phyloP scores from a whole-genome alignment of 208 protist genomes.

The Trypanosoma boissoni region DNA sequence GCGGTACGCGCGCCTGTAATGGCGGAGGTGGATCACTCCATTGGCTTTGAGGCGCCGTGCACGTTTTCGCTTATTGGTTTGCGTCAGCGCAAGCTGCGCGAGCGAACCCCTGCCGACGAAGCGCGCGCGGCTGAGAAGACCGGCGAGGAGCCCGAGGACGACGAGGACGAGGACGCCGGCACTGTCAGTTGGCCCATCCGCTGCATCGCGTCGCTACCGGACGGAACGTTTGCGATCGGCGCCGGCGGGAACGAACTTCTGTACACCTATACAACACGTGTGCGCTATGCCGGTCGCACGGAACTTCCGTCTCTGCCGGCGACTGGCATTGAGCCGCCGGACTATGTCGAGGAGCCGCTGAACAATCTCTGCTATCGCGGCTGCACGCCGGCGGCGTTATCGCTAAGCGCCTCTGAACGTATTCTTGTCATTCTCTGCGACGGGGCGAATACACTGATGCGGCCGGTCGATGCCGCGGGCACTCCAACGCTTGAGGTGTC shows the following conservation, averaged over 20 bases:
- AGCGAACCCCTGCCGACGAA: slow-evolving; percentile 47
- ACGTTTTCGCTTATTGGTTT: slow-evolving; percentile 67
- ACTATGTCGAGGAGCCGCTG: slow-evolving; percentile 89
- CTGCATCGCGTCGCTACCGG: slow-evolving; percentile 43
- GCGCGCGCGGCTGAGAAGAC: slow-evolving; percentile 33
- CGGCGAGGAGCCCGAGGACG: slow-evolving; percentile 48
- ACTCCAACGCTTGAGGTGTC: slow-evolving; percentile 10
- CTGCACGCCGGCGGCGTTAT: slow-evolving; percentile 35
- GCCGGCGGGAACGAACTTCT: slow-evolving; percentile 66
- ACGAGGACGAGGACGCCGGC: slow-evolving; percentile 66
- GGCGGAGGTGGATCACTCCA: slow-evolving; percentile 49
- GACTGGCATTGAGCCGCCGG: slow-evolving; percentile 76
- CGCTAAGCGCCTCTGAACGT: slow-evolving; percentile 21
- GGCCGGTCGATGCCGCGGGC: slow-evolving; percentile 20
- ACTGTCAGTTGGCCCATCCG: slow-evolving; percentile 68
- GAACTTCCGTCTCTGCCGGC: slow-evolving; percentile 76
- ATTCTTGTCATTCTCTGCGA: slow-evolving; percentile 49
- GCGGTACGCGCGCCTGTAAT: slow-evolving; percentile 45
- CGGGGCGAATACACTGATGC: slow-evolving; percentile 28
- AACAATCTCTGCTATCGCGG: slow-evolving; percentile 82
- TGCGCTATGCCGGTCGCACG: slow-evolving; percentile 61
- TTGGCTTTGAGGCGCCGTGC: slow-evolving; percentile 67
- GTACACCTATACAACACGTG: slow-evolving; percentile 55
- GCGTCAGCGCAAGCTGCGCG: slow-evolving; percentile 63
- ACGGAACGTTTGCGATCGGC: slow-evolving; percentile 49